Percentiles rank a stretch among this genome's conserved stretches.
Conservation (phyloP, 331 rosid species). For the Quercus tomentella region DNA sequence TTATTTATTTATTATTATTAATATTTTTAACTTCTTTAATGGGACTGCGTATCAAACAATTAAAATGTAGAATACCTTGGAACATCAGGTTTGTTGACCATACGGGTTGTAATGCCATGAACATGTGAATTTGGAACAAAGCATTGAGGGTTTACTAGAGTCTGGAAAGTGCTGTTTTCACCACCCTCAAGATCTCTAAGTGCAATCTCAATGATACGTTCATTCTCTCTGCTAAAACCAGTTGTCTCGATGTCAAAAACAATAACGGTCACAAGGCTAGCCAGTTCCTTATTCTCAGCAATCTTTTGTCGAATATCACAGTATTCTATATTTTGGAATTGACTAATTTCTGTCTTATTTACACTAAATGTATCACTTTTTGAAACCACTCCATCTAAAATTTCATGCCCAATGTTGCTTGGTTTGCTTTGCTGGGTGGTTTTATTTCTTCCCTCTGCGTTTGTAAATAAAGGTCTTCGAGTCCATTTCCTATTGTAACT, state of each 20-base stretch:
- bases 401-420: slow-evolving; percentile 42
- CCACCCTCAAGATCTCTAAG: slow-evolving; percentile 84
- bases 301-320: slow-evolving; percentile 43
- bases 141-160: slow-evolving; percentile 79
- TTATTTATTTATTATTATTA: background rate
- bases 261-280: slow-evolving; percentile 51
- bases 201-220: slow-evolving; percentile 73
- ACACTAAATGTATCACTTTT: slow-evolving; percentile 39
- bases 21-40: background rate
- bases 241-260: slow-evolving; percentile 81
- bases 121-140: slow-evolving; percentile 41
- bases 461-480: slow-evolving; percentile 56
- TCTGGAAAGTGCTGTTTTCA: slow-evolving; percentile 78
- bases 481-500: slow-evolving; percentile 66
- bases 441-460: slow-evolving; percentile 49
- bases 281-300: slow-evolving; percentile 55
- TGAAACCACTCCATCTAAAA: slow-evolving; percentile 51
- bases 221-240: slow-evolving; percentile 57
- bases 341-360: slow-evolving; percentile 46
- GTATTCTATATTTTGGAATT: slow-evolving; percentile 42
- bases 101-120: slow-evolving; percentile 56
- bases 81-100: slow-evolving; percentile 62
- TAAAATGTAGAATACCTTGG: slow-evolving; percentile 66
- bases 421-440: slow-evolving; percentile 34
- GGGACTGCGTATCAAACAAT: slow-evolving; percentile 2